Evolutionary conservation across 2,329 filamentous ascomycete species (phyloP), one percentile per base, ranked within the genome.

Genomic region (Ceratocystis papillata): DNA sequence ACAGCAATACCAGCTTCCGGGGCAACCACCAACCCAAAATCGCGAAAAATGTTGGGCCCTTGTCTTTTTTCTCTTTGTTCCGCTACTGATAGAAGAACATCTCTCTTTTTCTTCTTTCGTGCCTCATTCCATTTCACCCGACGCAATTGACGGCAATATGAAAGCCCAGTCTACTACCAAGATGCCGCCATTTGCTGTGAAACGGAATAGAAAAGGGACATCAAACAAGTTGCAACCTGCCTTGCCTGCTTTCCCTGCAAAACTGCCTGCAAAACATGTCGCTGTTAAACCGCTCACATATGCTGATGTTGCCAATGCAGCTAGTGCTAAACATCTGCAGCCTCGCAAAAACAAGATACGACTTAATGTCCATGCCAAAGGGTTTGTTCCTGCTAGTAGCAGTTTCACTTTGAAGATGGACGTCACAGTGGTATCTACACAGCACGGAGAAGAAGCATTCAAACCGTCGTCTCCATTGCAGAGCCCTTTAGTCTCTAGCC

Each of bases 301-400:
- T 22, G 53, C 53, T 30, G 53, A 57, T 30, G 53, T 57, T 57
- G 53, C 53, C n/a, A 57, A 57, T 57, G 25, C 53, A 33, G 53
- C 28, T 25, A 30, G 30, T 28, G 12, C 8, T 57, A 12, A 28
- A 30, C 53, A 57, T 25, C 28, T 57, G 10, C n/a, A 57, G 7
- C 17, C 28, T 7, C 53, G 8, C 6, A 57, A 57, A 15, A 25
- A 33, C 28, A 33, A 57, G 17, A 25, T 20, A 22, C 53, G 53
- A 17, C 78, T 78, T 70, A 63, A 63, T 63, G 61, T 63, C 17
- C 61, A 63, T 22, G 61, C 61, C 61, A 50, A 63, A 48, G 61
- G 61, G 20, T 63, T 63, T 46, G 61, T 63, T 46, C 61, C 61
- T 46, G 41, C 61, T 48, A 63, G 61, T 63, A 30, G 61, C 61